Evolutionary conservation across 345 rosid genomes (phyloP), one percentile per base, ranked within the genome.

Genomic region (Conringia planisiliqua): DNA sequence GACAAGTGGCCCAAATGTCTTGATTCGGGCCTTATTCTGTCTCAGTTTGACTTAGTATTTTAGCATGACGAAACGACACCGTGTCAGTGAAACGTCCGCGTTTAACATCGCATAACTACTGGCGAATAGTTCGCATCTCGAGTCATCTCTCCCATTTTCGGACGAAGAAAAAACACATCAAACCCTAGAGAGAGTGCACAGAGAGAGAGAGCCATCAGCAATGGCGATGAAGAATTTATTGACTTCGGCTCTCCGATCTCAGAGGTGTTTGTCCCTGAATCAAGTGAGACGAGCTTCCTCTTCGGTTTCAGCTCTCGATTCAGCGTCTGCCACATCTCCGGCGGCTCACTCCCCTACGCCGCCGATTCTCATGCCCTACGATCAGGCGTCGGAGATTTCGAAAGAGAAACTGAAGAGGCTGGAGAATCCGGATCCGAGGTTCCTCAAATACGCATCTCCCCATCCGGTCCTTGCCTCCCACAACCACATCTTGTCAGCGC

Each of bases 401-500:
- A 92, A 86, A 40, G 50, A 77, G 9, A 92, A 88, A 77, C 68
- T 96, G 60, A 83, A 83, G 78, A 66, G 66, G 48, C 96, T 96
- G 0, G 96, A 90, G 67, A 88, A 84, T 26, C 93, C 98, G 2
- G 95, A 96, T 81, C 86, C 83, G 40, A 79, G 97, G n/a, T 96
- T 96, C 83, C 91, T 96, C 80, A 87, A 83, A 78, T 87, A 89
- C 83, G 99, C 96, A 55, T 88, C 96, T 3, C 99, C 99, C 3
- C 85, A 73, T 62, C 99, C 99, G 40, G 62, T 81, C 40, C 73
- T 86, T 11, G 73, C 82, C 4, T 80, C 87, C 9, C 93, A 96
- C 81, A 79, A 89, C 18, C 96, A 89, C 77, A 87, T 96, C 76
- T 90, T 96, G 54, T 85, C 95, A 32, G 80, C 89, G 2, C 99